A percentile compares a stretch with the other conserved stretches of the same genome.
These are phyloP conservation scores for Leishmania martiniquensis DNA, from an alignment of 208 protist species.

Conservation along the genomic window DNA sequence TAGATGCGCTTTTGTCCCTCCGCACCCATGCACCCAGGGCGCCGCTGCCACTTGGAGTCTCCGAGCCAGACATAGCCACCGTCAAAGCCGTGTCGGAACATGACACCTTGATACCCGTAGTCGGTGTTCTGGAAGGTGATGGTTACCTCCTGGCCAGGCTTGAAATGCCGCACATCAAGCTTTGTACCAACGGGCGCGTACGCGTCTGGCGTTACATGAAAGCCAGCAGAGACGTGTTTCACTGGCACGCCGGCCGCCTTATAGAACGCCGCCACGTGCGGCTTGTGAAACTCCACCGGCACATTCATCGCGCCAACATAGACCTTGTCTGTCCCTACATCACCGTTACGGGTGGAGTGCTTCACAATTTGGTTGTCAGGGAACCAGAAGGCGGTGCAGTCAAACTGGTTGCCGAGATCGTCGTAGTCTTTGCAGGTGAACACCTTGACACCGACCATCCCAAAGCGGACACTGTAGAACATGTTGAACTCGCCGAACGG, in stretches of 20 bases:
- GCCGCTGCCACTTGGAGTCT: slow-evolving; percentile 93
- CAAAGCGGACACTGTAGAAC: slow-evolving; percentile 94
- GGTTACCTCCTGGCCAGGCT: slow-evolving; percentile 92
- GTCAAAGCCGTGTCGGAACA: slow-evolving; percentile 94
- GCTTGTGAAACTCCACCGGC: slow-evolving; percentile 92
- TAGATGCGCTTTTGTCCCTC: slow-evolving; percentile 93
- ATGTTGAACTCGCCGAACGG: slow-evolving; percentile 95
- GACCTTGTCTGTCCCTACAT: slow-evolving; percentile 85
- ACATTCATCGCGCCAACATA: slow-evolving; percentile 93
- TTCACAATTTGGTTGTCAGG: slow-evolving; percentile 93
- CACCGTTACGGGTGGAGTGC: slow-evolving; percentile 78
- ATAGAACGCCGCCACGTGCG: slow-evolving; percentile 89
- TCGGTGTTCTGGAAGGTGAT: slow-evolving; percentile 93
- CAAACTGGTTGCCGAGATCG: slow-evolving; percentile 93
- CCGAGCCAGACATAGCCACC: slow-evolving; percentile 93
- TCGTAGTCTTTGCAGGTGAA: slow-evolving; percentile 94
- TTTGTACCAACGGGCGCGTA: slow-evolving; percentile 93
- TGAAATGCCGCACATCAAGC: slow-evolving; percentile 94
- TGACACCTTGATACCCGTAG: slow-evolving; percentile 93
- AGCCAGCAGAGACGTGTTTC: slow-evolving; percentile 89
- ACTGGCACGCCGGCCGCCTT: slow-evolving; percentile 89
- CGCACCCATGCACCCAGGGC: slow-evolving; percentile 89
- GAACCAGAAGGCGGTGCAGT: slow-evolving; percentile 94
- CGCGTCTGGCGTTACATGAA: slow-evolving; percentile 89
- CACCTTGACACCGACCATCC: slow-evolving; percentile 91